These are phyloP conservation scores for Cladophialophora carrionii DNA, from an alignment of 2,329 filamentous ascomycete species.

Conservation along the genomic window DNA sequence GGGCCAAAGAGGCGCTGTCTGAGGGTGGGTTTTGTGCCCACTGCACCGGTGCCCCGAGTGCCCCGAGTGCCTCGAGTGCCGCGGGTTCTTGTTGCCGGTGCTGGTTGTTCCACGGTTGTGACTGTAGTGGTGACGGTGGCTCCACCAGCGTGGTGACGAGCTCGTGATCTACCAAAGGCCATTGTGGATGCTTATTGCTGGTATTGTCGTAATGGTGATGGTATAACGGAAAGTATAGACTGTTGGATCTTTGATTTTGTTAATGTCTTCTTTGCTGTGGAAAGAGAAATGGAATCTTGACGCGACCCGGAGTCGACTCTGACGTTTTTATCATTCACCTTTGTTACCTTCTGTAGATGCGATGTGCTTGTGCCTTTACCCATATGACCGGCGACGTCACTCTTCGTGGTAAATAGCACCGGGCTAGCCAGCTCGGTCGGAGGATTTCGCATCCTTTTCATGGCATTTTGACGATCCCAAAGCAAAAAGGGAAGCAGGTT, in stretches of 20 bases:
- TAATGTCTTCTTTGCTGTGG: background rate
- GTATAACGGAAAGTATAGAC: background rate
- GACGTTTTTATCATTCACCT: slow-evolving; percentile 2
- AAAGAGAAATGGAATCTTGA: background rate
- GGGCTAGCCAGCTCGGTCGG: background rate
- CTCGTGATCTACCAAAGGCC: slow-evolving; percentile 27
- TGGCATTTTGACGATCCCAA: background rate
- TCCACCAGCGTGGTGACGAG: slow-evolving; percentile 23
- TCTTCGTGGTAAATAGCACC: background rate
- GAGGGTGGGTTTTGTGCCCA: slow-evolving; percentile 53
- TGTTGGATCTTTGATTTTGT: background rate
- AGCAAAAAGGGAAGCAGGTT: background rate
- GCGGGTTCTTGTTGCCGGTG: background rate
- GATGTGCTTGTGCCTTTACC: slow-evolving; percentile 4
- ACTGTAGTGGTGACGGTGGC: slow-evolving; percentile 33
- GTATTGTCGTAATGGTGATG: background rate
- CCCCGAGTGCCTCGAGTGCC: background rate
- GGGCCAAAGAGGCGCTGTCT: slow-evolving; percentile 58
- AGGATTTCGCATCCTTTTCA: background rate
- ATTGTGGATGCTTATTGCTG: slow-evolving; percentile 19
- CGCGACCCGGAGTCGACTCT: background rate
- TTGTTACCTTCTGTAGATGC: background rate
- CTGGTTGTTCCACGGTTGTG: slow-evolving; percentile 28
- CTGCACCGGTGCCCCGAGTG: background rate
- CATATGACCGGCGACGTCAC: slow-evolving; percentile 14